Base-by-base conservation (phyloP, 2,329 filamentous ascomycete genomes). In the Raffaelea ambrosiae region DNA sequence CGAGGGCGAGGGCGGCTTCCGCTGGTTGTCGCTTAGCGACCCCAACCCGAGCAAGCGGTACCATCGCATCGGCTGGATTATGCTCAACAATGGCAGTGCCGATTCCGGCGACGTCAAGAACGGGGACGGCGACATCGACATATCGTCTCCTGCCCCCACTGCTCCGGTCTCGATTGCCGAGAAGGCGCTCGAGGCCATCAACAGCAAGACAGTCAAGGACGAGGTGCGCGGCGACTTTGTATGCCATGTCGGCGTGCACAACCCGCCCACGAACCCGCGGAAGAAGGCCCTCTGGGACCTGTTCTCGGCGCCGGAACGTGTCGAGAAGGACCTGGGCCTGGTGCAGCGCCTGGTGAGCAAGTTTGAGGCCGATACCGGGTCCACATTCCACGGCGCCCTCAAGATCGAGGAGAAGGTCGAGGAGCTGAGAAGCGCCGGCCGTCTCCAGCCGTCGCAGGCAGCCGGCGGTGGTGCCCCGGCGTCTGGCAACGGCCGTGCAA, bases 201-300 rank as follows among this genome's bases (percentile, higher is more conserved):
- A 98, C 59, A 88, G 90, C 56, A 97, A 98, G 71, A 95, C 89
- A 0, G 95, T 98, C 52, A 88, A 95, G 59, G 93, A 98, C 61
- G 85, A 95, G 55, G 83, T 86, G 43, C 85, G 91, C 45, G 93
- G 93, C 38, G 93, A 98, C 63, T 98, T 98, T 63, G 91, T 91
- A 26, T 96, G 93, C 61, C 93, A 98, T 60, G 93, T 97, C 44
- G 93, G 93, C 51, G 86, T 98, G 20, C 93, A 98, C 66, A 89
- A 89, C 52, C 90, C 93, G 4, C 89, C 91, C 3, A 77, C 77
- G 35, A 83, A 88, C 48, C 87, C 89, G 2, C 77, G 91, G 48
- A 96, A 95, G 73, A 97, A 97, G 70, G 91, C 91, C 0, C 70
- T 97, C 3, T 97, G 91, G 91, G 91, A 97, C 64, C 72, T 97